A percentile compares a stretch with the other conserved stretches of the same genome.
Conservation (phyloP, 257 asterid species). For the Dorcoceras hygrometricum region DNA sequence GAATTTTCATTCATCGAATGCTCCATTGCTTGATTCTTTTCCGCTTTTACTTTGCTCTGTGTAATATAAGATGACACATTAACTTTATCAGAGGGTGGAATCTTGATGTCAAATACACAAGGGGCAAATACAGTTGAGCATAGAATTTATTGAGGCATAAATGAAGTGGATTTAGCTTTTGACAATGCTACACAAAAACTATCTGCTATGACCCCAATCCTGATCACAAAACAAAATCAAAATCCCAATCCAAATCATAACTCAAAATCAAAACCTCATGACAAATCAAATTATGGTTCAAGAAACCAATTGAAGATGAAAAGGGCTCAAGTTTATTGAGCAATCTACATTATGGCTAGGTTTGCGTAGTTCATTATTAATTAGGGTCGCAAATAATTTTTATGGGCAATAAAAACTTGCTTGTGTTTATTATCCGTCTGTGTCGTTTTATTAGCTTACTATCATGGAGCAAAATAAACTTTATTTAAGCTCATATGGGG, state of each 20-base stretch:
- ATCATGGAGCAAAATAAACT: too few species aligned
- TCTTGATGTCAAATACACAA: slow-evolving; percentile 1
- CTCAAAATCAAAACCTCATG: background rate
- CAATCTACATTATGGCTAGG: too few species aligned
- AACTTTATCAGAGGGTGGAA: slow-evolving; percentile 12
- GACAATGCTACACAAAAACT: slow-evolving; percentile 9
- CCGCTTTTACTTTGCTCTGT: slow-evolving; percentile 95
- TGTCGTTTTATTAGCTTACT: too few species aligned
- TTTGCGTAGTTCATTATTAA: too few species aligned
- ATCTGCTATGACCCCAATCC: slow-evolving; percentile 13
- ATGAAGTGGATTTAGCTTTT: slow-evolving; percentile 15
- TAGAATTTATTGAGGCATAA: slow-evolving; percentile 16
- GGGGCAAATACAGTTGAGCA: slow-evolving; percentile 13
- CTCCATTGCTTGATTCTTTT: slow-evolving; percentile 92
- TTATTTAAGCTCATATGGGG: too few species aligned
- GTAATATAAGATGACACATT: slow-evolving; percentile 21
- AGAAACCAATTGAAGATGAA: too few species aligned
- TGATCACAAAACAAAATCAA: slow-evolving; percentile 1
- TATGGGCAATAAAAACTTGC: too few species aligned
- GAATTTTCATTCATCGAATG: slow-evolving; percentile 87
- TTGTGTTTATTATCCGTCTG: too few species aligned
- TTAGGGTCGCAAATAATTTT: too few species aligned
- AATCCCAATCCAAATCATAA: background rate
- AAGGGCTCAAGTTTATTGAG: too few species aligned
- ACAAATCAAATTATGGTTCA: background rate